phyloP scores from a whole-genome alignment of 2,329 filamentous ascomycete genomes.

The Colletotrichum godetiae region DNA sequence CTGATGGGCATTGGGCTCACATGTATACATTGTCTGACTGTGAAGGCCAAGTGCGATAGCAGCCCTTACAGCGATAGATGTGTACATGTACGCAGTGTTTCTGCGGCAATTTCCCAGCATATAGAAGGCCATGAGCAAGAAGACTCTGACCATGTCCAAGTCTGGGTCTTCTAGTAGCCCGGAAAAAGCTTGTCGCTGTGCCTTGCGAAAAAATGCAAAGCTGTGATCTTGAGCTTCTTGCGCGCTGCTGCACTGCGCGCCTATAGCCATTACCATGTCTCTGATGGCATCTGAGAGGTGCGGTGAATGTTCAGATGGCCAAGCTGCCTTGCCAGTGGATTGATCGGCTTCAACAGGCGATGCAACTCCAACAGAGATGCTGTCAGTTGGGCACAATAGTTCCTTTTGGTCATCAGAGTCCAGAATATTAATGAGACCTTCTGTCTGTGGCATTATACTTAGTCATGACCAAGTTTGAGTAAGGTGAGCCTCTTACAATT shows the following conservation, averaged over 20 bases:
- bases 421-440: neutral
- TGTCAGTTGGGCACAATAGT: neutral
- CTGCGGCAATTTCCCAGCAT: neutral
- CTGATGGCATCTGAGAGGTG: neutral
- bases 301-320: neutral
- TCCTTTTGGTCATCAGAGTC: neutral
- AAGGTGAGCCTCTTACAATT: neutral
- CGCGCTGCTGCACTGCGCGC: neutral
- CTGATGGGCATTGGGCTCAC: neutral
- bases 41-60: neutral
- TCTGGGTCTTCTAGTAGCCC: neutral
- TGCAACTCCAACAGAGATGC: neutral
- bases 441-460: neutral
- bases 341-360: neutral
- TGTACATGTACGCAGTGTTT: neutral
- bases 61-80: neutral
- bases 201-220: neutral
- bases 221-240: neutral
- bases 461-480: neutral
- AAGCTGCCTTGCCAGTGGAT: neutral
- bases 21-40: neutral
- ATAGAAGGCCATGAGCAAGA: neutral
- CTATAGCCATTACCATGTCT: neutral
- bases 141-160: neutral
- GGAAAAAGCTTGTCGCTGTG: conserved; percentile 11